Conservation (phyloP, 805 yeast species). For the Scheffersomyces ergatensis region DNA sequence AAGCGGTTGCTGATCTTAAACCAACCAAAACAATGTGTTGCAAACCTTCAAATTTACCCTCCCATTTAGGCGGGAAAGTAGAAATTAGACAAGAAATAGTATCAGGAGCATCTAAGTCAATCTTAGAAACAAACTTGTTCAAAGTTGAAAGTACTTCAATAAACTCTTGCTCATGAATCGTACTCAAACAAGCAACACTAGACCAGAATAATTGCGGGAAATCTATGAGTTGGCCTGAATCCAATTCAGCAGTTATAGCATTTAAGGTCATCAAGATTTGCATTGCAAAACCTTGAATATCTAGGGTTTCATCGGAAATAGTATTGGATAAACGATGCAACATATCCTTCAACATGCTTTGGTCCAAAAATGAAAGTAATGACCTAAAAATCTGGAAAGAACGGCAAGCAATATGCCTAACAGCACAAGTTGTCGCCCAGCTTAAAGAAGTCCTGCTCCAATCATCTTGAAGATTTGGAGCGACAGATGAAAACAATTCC, state of each 20-base stretch:
- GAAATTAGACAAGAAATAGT: constrained; percentile 80
- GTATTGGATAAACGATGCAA: constrained; percentile 90
- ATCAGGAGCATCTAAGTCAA: constrained; percentile 81
- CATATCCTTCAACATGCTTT: constrained; percentile 89
- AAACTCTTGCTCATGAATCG: constrained; percentile 90
- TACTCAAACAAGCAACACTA: constrained; percentile 83
- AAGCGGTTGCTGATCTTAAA: constrained; percentile 73
- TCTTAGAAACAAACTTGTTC: constrained; percentile 79
- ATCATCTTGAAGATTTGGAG: constrained; percentile 60
- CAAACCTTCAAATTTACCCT: constrained; percentile 86
- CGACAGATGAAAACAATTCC: constrained; percentile 48
- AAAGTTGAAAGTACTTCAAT: constrained; percentile 82
- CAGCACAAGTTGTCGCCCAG: constrained; percentile 99
- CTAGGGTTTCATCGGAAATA: constrained; percentile 81
- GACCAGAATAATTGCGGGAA: constrained; percentile 97
- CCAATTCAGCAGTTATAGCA: constrained; percentile 85
- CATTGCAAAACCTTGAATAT: constrained; percentile 95
- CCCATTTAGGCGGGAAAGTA: constrained; percentile 95
- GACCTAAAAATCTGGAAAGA: constrained; percentile 93
- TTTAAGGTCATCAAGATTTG: constrained; percentile 95
- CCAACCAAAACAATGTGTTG: constrained; percentile 81
- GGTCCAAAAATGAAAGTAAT: constrained; percentile 76
- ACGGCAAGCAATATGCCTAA: constrained; percentile 93
- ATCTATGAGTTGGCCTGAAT: constrained; percentile 72
- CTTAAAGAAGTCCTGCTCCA: constrained; percentile 83